Base-by-base conservation (phyloP, 345 rosid genomes). In the Moricandia moricandioides region DNA sequence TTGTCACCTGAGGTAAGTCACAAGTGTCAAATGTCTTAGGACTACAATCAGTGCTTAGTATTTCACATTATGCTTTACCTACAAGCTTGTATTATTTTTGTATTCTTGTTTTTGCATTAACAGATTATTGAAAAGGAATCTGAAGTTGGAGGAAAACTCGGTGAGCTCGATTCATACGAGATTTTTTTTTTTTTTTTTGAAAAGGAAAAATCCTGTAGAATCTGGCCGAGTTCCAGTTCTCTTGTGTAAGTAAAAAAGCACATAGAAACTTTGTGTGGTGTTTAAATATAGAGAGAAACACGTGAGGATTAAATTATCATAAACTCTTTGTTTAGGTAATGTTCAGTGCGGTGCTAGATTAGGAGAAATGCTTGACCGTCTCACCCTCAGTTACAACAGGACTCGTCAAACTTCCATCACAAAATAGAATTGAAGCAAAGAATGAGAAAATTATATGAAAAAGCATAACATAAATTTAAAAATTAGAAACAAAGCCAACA, bases 361-460 rank as follows among this genome's bases (percentile, higher is more conserved):
- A n/a, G n/a, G n/a, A n/a, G n/a, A n/a, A n/a, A n/a, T n/a, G n/a
- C n/a, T n/a, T n/a, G n/a, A n/a, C 77, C 92, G 95, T 40, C 88
- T 94, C 67, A 94, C 92, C 73, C 92, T 89, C 60, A 86, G 87
- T 4, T 89, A 89, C 83, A 89, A 89, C 87, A 91, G 97, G 80
- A 95, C 99, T 75, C 99, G 97, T 66, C 99, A 95, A 89, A 97
- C 97, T 34, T 81, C 99, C 1, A 95, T 91, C 70, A 95, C 99
- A 26, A 95, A 97, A 0, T 37, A 37, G 43, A 37, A 37, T 37
- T 37, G 12, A 37, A 37, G 43, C 12, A 43, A 43, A 43, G 16
- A 43, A 43, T 13, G 16, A 4, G 6, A 43, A 12, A 43, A 43
- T 43, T 43, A 12, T 12, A 13, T 43, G 16, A 43, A 12, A 47